These are phyloP conservation scores for Sporothrix pallida DNA, from an alignment of 2,329 filamentous ascomycete species.

Conservation along the genomic window DNA sequence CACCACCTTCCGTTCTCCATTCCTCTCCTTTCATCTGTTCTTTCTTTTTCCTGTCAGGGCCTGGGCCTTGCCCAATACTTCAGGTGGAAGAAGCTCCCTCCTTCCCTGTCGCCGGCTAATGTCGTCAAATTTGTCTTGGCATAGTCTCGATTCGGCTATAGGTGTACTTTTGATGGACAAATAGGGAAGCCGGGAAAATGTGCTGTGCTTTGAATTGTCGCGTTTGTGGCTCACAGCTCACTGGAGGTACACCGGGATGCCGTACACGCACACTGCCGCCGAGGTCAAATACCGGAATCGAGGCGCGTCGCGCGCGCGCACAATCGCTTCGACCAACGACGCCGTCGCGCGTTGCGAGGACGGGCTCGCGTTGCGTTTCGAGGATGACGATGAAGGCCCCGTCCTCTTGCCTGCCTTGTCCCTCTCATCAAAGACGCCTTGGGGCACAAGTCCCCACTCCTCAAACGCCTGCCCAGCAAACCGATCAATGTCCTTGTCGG, in stretches of 20 bases:
- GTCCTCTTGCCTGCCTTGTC: conserved; percentile 13
- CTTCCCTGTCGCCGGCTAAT: conserved; percentile 22
- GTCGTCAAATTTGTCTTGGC: conserved; percentile 1
- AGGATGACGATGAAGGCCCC: conserved; percentile 33
- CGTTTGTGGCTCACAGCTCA: not conserved
- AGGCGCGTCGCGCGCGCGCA: conserved; percentile 76
- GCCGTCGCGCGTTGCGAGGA: conserved; percentile 41
- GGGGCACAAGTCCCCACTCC: conserved; percentile 77
- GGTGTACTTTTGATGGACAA: not conserved
- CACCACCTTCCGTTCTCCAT: not conserved
- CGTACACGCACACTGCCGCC: conserved; percentile 91
- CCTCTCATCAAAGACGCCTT: conserved; percentile 51
- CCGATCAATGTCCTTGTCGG: conserved; percentile 94
- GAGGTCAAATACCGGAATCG: conserved; percentile 90
- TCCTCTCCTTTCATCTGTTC: not conserved
- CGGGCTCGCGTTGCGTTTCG: conserved; percentile 10
- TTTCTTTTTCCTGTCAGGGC: not conserved
- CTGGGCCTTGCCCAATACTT: no score
- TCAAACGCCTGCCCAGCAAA: conserved; percentile 81
- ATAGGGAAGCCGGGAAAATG: not conserved
- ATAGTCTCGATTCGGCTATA: conserved; percentile 13
- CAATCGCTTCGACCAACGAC: conserved; percentile 81
- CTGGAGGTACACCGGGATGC: conserved; percentile 82
- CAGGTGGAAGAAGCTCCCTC: not conserved
- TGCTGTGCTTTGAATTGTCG: not conserved